Base-by-base conservation (phyloP, 1,284 basidiomycete species). In the Marasmius oreades region DNA sequence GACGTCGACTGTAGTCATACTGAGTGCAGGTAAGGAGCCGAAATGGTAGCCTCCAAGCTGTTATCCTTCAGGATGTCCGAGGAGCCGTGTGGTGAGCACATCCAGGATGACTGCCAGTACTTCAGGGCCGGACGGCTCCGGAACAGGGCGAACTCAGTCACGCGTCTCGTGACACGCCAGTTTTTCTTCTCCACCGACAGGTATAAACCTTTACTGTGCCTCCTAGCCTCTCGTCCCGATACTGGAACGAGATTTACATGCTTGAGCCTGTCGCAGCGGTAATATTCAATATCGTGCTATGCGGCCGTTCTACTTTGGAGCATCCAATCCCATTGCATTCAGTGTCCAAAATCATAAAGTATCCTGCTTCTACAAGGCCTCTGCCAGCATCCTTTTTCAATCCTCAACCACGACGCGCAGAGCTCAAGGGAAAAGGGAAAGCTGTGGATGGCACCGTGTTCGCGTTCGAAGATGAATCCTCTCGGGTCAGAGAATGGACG, bases 191-290 rank as follows among this genome's bases (percentile, higher is more conserved):
- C 33, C 33, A 18, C 16, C 14, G 3, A 20, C 45, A 24, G 23
- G 26, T 23, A 33, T 33, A 14, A 16, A 24, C 20, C 22, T 16
- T 22, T 22, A 33, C 22, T 10, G 26, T 3, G 2, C n/a, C 18
- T 26, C 26, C 50, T 52, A 60, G 64, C 62, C 63, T 64, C 71
- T 72, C 72, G 71, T 74, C 20, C 63, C n/a, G 57, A 44, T 28
- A 60, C 57, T n/a, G 59, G 34, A 70, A 67, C 71, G 74, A 70
- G 72, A 67, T 59, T 69, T 73, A 69, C 67, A 79, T 80, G 77
- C 72, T 78, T 60, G 81, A 85, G 73, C 79, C 80, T 64, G 69
- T 83, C 60, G 73, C 77, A 62, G 73, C 77, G 56, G 73, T 76
- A 63, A 72, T 81, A 62, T 67, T 79, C 66, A 79, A 73, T 69